A percentile compares a stretch with the other conserved stretches of the same genome.
phyloP scores from a whole-genome alignment of 163 green algal species.

The Trebouxiophyceae sp. region DNA sequence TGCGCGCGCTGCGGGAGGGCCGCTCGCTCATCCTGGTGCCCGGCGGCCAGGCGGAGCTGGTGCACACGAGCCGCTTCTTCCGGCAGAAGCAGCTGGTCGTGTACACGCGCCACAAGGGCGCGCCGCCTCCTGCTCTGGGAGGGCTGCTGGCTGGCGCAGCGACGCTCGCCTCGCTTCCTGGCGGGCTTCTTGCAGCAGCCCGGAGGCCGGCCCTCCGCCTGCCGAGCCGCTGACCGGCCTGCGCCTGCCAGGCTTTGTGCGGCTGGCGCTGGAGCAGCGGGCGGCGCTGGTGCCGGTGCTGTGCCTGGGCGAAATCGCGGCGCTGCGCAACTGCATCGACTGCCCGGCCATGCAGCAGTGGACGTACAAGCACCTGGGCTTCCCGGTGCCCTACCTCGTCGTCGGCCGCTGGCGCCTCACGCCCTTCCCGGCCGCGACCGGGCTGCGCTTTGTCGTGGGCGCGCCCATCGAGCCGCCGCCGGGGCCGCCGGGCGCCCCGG shows the following conservation, averaged over 20 bases:
- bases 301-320: constrained; percentile 61
- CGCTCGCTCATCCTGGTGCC: constrained; percentile 70
- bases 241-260: constrained; percentile 62
- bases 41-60: constrained; percentile 78
- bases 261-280: constrained; percentile 65
- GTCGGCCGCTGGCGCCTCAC: constrained; percentile 50
- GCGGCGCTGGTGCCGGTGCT: constrained; percentile 76
- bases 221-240: too few species aligned
- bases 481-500: too few species aligned
- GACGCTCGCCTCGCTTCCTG: too few species aligned
- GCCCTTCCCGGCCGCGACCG: constrained; percentile 47
- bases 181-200: too few species aligned
- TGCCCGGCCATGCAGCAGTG: constrained; percentile 52
- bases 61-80: constrained; percentile 37
- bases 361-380: constrained; percentile 73
- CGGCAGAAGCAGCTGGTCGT: constrained; percentile 23
- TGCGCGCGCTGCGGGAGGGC: constrained; percentile 49
- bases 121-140: neutral
- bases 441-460: constrained; percentile 61
- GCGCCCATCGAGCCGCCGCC: constrained; percentile 38
- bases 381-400: constrained; percentile 65
- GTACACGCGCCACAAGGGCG: constrained; percentile 38
- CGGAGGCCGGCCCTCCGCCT: too few species aligned
- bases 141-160: too few species aligned
- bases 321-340: constrained; percentile 59